Percentiles rank a stretch among this genome's conserved stretches.
Evolutionary conservation across 768 basidiomycete genomes (phyloP).

Genomic region (Inosperma sp.): DNA sequence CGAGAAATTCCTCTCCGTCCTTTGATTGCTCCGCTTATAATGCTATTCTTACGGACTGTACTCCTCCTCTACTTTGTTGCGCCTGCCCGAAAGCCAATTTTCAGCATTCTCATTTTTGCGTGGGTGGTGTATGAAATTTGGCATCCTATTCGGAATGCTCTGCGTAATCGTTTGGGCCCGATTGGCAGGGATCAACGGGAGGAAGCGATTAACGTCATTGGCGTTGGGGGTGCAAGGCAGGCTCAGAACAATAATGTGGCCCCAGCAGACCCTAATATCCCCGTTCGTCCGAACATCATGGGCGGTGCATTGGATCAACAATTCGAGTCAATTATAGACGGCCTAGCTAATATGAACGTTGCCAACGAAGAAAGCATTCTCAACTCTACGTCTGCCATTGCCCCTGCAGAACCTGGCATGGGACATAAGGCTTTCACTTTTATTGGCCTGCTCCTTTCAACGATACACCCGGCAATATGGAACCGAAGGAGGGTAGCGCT

Average conservation of each 20-base stretch:
- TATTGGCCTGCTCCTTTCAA: slow-evolving; percentile 50
- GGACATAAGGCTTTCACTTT: slow-evolving; percentile 52
- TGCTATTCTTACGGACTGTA: slow-evolving; percentile 64
- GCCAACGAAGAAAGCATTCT: slow-evolving; percentile 51
- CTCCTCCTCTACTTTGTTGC: slow-evolving; percentile 75
- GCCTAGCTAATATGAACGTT: slow-evolving; percentile 55
- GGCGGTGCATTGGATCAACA: slow-evolving; percentile 31
- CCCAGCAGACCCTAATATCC: slow-evolving; percentile 15
- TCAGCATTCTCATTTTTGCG: slow-evolving; percentile 58
- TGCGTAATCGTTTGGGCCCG: slow-evolving; percentile 35
- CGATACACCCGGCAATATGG: slow-evolving; percentile 72
- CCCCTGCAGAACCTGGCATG: slow-evolving; percentile 43
- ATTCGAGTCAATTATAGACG: slow-evolving; percentile 39
- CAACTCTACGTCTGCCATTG: slow-evolving; percentile 24
- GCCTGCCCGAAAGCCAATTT: slow-evolving; percentile 65
- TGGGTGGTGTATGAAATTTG: slow-evolving; percentile 78
- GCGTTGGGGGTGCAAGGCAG: slow-evolving; percentile 10
- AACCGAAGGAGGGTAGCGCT: slow-evolving; percentile 58
- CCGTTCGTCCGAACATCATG: slow-evolving; percentile 14
- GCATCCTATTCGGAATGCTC: slow-evolving; percentile 55
- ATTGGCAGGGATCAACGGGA: slow-evolving; percentile 28
- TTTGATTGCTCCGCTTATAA: slow-evolving; percentile 57
- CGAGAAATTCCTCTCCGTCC: slow-evolving; percentile 63
- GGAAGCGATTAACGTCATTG: slow-evolving; percentile 17
- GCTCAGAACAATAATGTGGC: slow-evolving; percentile 10